These are phyloP conservation scores for Kazachstania psychrophila DNA, from an alignment of 805 yeast species.

Conservation along the genomic window DNA sequence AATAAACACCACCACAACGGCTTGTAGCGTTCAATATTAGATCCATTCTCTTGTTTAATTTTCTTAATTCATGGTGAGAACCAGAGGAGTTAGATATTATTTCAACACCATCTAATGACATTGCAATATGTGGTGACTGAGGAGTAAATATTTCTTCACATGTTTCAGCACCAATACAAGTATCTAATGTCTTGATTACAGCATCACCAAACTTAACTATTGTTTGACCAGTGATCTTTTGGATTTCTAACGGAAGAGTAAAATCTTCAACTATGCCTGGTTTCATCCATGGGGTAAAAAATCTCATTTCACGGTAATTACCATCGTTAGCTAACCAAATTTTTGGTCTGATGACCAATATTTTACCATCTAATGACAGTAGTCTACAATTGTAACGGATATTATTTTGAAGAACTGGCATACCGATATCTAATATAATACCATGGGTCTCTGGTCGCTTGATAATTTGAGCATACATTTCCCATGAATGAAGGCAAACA, in stretches of 20 bases:
- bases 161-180: conserved; percentile 93
- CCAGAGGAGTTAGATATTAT: conserved; percentile 93
- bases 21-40: conserved; percentile 87
- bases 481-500: conserved; percentile 86
- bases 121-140: conserved; percentile 82
- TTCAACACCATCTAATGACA: conserved; percentile 96
- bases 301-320: conserved; percentile 95
- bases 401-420: conserved; percentile 84
- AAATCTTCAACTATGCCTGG: conserved; percentile 66
- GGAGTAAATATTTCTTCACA: conserved; percentile 98
- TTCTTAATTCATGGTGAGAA: conserved; percentile 93
- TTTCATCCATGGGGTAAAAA: conserved; percentile 89
- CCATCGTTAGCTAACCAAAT: conserved; percentile 94
- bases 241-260: conserved; percentile 62
- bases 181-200: conserved; percentile 71
- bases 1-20: conserved; percentile 92
- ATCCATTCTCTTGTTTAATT: conserved; percentile 73
- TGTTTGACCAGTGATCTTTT: conserved; percentile 54
- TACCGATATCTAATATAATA: conserved; percentile 81
- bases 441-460: conserved; percentile 59
- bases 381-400: conserved; percentile 89
- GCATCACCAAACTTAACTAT: conserved; percentile 85
- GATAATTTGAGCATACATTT: conserved; percentile 75
- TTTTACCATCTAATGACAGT: conserved; percentile 67
- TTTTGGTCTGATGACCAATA: conserved; percentile 85